Percentiles rank a stretch among this genome's conserved stretches.
These are phyloP conservation scores for Cordyceps militaris DNA, from an alignment of 2,329 filamentous ascomycete species.

Conservation along the genomic window DNA sequence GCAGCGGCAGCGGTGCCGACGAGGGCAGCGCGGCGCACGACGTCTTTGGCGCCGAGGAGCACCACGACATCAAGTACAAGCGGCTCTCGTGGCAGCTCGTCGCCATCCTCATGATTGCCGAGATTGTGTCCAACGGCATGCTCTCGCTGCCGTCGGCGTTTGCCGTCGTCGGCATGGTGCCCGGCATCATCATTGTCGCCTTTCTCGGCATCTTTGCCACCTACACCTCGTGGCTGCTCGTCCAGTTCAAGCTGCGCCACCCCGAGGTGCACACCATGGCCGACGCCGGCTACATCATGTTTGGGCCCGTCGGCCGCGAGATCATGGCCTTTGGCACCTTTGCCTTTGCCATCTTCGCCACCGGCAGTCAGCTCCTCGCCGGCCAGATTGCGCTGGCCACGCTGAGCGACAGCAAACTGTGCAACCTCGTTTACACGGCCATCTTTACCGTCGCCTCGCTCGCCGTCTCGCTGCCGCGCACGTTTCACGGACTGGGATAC, in stretches of 20 bases:
- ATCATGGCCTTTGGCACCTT: constrained; percentile 42
- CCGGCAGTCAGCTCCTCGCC: constrained; percentile 43
- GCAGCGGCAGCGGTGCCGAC: background rate
- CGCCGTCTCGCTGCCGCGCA: constrained; percentile 41
- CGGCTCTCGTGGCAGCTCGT: constrained; percentile 46
- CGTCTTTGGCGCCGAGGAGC: constrained; percentile 23
- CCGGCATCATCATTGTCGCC: constrained; percentile 42
- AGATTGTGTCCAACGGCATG: constrained; percentile 49
- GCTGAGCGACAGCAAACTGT: constrained; percentile 40
- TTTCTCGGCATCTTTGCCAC: constrained; percentile 45
- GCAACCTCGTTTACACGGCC: constrained; percentile 41
- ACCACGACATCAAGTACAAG: constrained; percentile 42
- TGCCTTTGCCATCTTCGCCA: constrained; percentile 44
- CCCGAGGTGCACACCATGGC: constrained; percentile 51
- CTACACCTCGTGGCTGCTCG: constrained; percentile 42
- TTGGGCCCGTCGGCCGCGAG: constrained; percentile 44
- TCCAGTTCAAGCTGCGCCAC: constrained; percentile 47
- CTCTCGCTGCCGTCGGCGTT: constrained; percentile 44
- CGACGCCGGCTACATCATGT: constrained; percentile 47
- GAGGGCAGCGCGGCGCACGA: constrained; percentile 2
- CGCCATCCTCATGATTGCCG: constrained; percentile 47
- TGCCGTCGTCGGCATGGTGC: constrained; percentile 44
- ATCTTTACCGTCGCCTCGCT: constrained; percentile 43
- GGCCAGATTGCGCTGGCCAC: constrained; percentile 42
- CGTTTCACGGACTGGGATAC: constrained; percentile 41